Percentiles rank a stretch among this genome's conserved stretches.
These are phyloP conservation scores for Stagonosporopsis cucurbitacearum DNA, from an alignment of 2,329 filamentous ascomycete genomes.

Conservation along the genomic window DNA sequence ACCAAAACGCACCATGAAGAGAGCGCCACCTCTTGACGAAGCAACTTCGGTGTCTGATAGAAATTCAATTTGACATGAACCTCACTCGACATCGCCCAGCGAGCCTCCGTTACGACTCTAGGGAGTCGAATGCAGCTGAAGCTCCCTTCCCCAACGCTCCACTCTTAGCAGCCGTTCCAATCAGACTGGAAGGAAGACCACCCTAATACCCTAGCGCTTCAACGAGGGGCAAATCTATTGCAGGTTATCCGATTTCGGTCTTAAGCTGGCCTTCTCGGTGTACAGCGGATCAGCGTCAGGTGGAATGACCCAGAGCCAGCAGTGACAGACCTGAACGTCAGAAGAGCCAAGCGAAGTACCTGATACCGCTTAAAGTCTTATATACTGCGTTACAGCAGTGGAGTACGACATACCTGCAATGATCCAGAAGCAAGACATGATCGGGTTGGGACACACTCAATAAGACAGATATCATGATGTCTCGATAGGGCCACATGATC, in stretches of 20 bases:
- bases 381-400: neutral
- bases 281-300: neutral
- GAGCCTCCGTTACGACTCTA: neutral
- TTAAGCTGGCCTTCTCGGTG: neutral
- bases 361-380: neutral
- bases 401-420: neutral
- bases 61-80: neutral
- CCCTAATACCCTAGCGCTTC: neutral
- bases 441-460: neutral
- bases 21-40: neutral
- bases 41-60: neutral
- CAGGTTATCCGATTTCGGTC: neutral
- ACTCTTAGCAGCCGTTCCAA: neutral
- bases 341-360: neutral
- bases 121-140: neutral
- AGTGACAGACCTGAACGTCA: slow-evolving; percentile 1
- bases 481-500: neutral
- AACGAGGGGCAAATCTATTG: slow-evolving; percentile 9
- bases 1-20: neutral
- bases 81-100: too few relatives aligned
- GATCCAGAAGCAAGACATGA: neutral
- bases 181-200: neutral
- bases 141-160: neutral
- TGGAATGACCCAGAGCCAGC: neutral
- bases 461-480: neutral